These are phyloP conservation scores for Aspergillus cristatus DNA, from an alignment of 495 filamentous ascomycete species.

Conservation along the genomic window DNA sequence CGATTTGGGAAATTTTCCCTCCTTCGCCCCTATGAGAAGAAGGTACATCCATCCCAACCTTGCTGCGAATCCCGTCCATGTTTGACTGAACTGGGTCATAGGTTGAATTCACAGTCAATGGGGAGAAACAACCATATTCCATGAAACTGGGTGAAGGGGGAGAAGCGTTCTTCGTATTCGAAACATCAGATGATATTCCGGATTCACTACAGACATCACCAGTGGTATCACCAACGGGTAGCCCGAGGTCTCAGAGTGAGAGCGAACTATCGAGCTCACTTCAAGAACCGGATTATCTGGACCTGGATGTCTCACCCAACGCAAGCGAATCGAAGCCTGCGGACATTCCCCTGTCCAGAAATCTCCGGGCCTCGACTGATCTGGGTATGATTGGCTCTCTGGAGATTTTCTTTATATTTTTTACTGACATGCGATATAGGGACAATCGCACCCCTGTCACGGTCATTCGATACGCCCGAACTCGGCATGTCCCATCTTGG, in stretches of 20 bases:
- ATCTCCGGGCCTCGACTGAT: constrained; percentile 38
- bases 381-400: constrained; percentile 29
- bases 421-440: constrained; percentile 29
- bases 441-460: constrained; percentile 51
- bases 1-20: constrained; percentile 98
- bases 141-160: constrained; percentile 99
- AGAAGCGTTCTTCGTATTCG: constrained; percentile 98
- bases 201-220: constrained; percentile 89
- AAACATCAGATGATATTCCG: constrained; percentile 82
- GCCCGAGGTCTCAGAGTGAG: constrained; percentile 55
- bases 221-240: constrained; percentile 74
- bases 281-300: constrained; percentile 76
- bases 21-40: constrained; percentile 93
- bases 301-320: constrained; percentile 42
- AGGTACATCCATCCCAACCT: constrained; percentile 42
- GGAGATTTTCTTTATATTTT: background rate
- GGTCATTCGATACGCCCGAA: constrained; percentile 48
- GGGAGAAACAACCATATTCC: constrained; percentile 78
- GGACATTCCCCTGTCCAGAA: constrained; percentile 31
- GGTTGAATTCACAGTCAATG: constrained; percentile 95
- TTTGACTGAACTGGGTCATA: constrained; percentile 20
- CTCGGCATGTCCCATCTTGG: constrained; percentile 20
- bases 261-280: constrained; percentile 45
- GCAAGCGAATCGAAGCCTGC: constrained; percentile 9
- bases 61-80: background rate